These are phyloP conservation scores for Ogataea ganodermae DNA, from an alignment of 805 yeast genomes.

Conservation along the genomic window DNA sequence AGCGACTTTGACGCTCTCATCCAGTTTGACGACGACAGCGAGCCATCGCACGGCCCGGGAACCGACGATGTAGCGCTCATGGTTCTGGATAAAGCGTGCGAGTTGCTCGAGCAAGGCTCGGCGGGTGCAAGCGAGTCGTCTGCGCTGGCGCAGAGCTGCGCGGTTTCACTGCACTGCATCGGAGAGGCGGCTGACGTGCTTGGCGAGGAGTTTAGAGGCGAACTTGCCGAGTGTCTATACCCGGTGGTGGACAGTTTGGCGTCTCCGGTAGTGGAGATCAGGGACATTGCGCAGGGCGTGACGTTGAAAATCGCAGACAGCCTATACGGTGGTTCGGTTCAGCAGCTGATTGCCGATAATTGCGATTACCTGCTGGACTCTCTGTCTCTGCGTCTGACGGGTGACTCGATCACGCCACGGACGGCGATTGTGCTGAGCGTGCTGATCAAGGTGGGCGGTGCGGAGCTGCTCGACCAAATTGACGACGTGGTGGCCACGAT, in stretches of 20 bases:
- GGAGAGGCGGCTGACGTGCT: conserved; percentile 33
- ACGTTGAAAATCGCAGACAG: conserved; percentile 50
- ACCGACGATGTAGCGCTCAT: conserved; percentile 22
- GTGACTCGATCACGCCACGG: conserved; percentile 73
- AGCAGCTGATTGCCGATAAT: conserved; percentile 59
- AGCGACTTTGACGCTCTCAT: conserved; percentile 21
- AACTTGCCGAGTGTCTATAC: conserved; percentile 69
- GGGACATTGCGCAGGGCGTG: conserved; percentile 56
- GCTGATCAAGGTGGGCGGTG: conserved; percentile 70
- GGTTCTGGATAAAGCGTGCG: conserved; percentile 44
- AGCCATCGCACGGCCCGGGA: conserved; percentile 13
- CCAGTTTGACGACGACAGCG: conserved; percentile 10
- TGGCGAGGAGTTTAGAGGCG: conserved; percentile 46
- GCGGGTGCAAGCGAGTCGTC: conserved; percentile 16
- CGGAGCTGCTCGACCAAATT: conserved; percentile 60
- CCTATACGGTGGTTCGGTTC: conserved; percentile 59
- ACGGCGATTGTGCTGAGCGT: conserved; percentile 70
- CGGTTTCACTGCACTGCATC: conserved; percentile 49
- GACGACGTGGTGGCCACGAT: conserved; percentile 69
- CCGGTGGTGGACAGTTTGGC: conserved; percentile 76
- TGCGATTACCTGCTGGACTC: conserved; percentile 81
- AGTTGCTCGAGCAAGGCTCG: conserved; percentile 40
- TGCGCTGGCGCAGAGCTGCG: conserved; percentile 16
- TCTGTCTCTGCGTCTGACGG: conserved; percentile 67
- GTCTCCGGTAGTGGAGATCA: conserved; percentile 44